phyloP scores from a whole-genome alignment of 1,284 basidiomycete genomes.

The Stereum hirsutum region DNA sequence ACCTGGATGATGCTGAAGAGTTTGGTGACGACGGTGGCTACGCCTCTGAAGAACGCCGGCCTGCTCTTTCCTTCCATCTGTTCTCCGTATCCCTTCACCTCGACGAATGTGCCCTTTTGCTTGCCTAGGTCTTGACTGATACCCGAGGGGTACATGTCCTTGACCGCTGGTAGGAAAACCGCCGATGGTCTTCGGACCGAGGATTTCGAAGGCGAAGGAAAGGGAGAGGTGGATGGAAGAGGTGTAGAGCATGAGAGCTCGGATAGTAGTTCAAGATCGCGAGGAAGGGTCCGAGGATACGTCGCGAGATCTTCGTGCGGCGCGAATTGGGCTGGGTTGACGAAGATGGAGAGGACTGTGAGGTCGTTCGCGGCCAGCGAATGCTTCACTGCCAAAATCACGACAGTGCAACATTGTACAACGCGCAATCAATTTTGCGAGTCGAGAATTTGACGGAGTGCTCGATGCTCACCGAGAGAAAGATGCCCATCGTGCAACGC shows the following conservation, averaged over 20 bases:
- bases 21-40: constrained; percentile 93
- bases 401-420: constrained; percentile 8
- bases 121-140: constrained; percentile 70
- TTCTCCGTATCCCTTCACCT: constrained; percentile 80
- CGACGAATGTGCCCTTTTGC: constrained; percentile 86
- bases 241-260: constrained; percentile 16
- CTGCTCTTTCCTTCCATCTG: constrained; percentile 82
- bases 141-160: constrained; percentile 86
- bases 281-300: constrained; percentile 81
- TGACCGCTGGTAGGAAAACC: constrained; percentile 70
- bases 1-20: constrained; percentile 90
- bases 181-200: constrained; percentile 48
- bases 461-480: constrained; percentile 65
- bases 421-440: neutral
- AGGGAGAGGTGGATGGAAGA: constrained; percentile 9
- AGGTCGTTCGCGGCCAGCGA: constrained; percentile 76
- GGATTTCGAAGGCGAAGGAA: too few relatives aligned
- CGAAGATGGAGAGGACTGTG: constrained; percentile 93
- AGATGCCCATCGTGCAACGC: constrained; percentile 93
- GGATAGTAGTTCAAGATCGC: constrained; percentile 48
- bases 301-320: constrained; percentile 89
- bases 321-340: constrained; percentile 97
- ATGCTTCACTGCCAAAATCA: constrained; percentile 37
- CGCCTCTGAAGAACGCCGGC: constrained; percentile 93
- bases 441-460: neutral